Evolutionary conservation across 1,284 basidiomycete genomes (phyloP), one percentile per base, ranked within the genome.

Genomic region (Termitomyces sp.): DNA sequence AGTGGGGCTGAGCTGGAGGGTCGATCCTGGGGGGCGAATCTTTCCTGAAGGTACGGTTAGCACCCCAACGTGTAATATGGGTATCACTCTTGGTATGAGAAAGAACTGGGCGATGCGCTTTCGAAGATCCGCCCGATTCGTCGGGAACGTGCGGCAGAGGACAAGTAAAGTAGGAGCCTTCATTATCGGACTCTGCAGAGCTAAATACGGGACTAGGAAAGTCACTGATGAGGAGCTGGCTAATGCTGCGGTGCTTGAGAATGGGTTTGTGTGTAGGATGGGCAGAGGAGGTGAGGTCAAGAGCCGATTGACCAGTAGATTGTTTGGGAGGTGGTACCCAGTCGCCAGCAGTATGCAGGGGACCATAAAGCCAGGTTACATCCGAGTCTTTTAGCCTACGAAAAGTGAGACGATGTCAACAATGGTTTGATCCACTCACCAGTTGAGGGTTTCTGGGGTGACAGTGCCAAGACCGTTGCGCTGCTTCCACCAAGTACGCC

Each of bases 401-500:
- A 47, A 48, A 39, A 46, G 45, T 50, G 61, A 49, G 52, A 46
- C n/a, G 9, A 38, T 40, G 31, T 16, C 31, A 39, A 58, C 48
- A 45, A 53, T 28, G 56, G 18, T 46, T 60, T 56, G 43, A 16
- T 14, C 37, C n/a, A 77, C 92, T 67, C 66, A 97, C 96, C 96
- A 99, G 70, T 99, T 99, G 62, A 99, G 83, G 2, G 96, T 97
- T 74, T 99, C 96, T 55, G 96, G 96, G 40, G 86, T 90, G 67
- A 99, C 84, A 0, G 96, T 99, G 74, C 91, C 93, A 54, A 99
- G 81, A 60, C 95, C 93, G 64, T 97, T 97, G 58, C 96, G 79
- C 79, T 98, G 96, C 73, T 99, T 98, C 82, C 95, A 96, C 96
- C 97, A 99, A 1, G 96, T 98, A 42, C 97, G 77, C 96, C 96